Evolutionary conservation across 192 early-diverging fungal species (phyloP).

Genomic region (Backusella tuberculispora): DNA sequence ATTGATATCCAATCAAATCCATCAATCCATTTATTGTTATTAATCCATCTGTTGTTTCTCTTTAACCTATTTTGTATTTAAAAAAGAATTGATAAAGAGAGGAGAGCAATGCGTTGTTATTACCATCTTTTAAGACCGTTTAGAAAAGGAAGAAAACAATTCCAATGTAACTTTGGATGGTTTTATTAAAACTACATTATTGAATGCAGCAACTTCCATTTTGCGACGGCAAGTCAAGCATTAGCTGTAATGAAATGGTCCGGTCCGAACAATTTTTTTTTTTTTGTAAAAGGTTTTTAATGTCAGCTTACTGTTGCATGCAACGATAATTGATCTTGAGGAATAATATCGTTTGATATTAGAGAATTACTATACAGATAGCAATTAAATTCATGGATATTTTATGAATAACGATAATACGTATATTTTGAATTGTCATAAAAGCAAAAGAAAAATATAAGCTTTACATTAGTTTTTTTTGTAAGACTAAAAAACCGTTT

Average conservation of each 20-base stretch:
- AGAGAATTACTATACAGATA: too few relatives aligned
- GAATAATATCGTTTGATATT: too few relatives aligned
- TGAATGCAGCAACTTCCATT: background rate
- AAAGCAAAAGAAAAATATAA: too few relatives aligned
- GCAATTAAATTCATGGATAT: too few relatives aligned
- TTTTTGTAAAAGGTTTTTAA: background rate
- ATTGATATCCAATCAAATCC: background rate
- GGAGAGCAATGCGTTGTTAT: background rate
- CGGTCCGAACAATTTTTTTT: background rate
- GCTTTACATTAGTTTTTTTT: too few relatives aligned
- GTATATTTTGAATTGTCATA: too few relatives aligned
- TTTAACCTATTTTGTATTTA: background rate
- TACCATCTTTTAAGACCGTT: conserved; percentile 25
- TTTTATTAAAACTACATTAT: conserved; percentile 7
- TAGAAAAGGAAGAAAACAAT: conserved; percentile 24
- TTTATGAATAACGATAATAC: too few relatives aligned
- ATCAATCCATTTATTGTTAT: background rate
- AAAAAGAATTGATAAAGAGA: conserved; percentile 10
- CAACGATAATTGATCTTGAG: too few relatives aligned
- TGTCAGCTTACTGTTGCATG: too few relatives aligned
- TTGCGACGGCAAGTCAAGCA: background rate
- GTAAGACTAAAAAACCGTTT: too few relatives aligned
- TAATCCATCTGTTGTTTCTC: background rate
- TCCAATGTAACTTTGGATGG: background rate
- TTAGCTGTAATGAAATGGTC: background rate